Percentiles rank a stretch among this genome's conserved stretches.
Conservation (phyloP, 306 rosid species). For the Fragaria nilgerrensis region DNA sequence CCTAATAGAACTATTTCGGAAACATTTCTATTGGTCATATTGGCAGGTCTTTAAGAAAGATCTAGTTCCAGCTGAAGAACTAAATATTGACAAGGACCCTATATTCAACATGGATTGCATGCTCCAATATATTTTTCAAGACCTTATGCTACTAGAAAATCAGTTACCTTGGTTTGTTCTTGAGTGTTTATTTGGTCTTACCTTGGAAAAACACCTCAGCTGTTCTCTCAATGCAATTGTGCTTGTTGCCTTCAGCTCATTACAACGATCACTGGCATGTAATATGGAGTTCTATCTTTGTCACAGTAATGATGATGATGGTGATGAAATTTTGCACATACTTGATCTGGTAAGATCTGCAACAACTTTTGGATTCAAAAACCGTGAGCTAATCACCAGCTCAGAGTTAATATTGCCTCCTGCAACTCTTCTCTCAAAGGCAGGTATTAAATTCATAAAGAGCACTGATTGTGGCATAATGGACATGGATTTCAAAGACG, state of each 20-base stretch:
- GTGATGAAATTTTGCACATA: background rate
- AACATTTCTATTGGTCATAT: no score
- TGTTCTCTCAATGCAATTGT: no score
- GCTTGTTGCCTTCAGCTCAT: no score
- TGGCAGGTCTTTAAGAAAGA: no score
- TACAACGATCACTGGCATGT: no score
- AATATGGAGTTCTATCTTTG: no score
- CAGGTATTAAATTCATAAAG: background rate
- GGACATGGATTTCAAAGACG: background rate
- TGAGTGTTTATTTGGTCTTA: background rate
- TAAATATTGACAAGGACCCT: background rate
- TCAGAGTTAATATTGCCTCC: no score
- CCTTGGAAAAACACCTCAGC: no score
- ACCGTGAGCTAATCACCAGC: no score
- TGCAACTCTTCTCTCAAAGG: background rate
- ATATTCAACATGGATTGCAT: conserved; percentile 6
- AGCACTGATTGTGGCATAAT: background rate
- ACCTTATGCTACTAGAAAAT: conserved; percentile 25
- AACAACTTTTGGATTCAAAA: no score
- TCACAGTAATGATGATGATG: no score
- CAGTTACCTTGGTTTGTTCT: conserved; percentile 34
- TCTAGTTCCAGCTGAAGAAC: no score
- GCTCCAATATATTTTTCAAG: background rate
- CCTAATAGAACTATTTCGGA: conserved; percentile 18
- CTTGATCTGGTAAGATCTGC: background rate